Base-by-base conservation (phyloP, 1,139 yeast species). In the Magnusiomyces sp. region DNA sequence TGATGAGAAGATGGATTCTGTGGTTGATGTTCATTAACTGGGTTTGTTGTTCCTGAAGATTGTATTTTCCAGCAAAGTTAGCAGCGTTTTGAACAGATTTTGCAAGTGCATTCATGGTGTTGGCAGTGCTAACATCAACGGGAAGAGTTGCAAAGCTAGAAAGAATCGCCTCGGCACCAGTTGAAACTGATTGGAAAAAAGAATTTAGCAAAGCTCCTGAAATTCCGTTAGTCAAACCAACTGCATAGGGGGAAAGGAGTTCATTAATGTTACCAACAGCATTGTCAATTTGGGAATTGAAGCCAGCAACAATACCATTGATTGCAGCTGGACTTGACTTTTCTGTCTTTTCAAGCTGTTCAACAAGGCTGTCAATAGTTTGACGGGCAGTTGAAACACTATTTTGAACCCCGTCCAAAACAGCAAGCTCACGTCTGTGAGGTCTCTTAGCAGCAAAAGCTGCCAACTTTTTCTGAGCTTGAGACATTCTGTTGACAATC, bases 241-340 rank as follows among this genome's bases (percentile, higher is more conserved):
- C 51, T 7, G 65, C 60, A 19, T 57, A 36, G n/a, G 62, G 61
- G 23, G 60, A 52, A 13, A 60, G 51, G 5, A 57, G 57, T 31
- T 59, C 53, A 23, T 59, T 55, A 40, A 61, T 50, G 20, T 56
- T 49, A 3, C 61, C 65, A 43, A 65, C 56, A 5, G 59, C 44
- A 48, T 60, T 61, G 50, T 66, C 69, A 49, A 65, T 58, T 53
- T 66, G 69, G 16, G 65, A 62, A 2, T 61, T 62, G 36, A 59
- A 49, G 31, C 62, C 59, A 13, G 66, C 65, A 46, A 58, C 59
- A 27, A 60, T 55, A 14, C 57, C 59, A 16, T 52, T 23, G 16
- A 37, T 37, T 20, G 46, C 29, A 43, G 40, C 39, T 17, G 46
- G 16, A 14, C 32, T 13, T 10, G 29, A 7, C 9, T 33, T 19